These are phyloP conservation scores for Eustoma russellianum DNA, from an alignment of 257 asterid species.

Conservation along the genomic window DNA sequence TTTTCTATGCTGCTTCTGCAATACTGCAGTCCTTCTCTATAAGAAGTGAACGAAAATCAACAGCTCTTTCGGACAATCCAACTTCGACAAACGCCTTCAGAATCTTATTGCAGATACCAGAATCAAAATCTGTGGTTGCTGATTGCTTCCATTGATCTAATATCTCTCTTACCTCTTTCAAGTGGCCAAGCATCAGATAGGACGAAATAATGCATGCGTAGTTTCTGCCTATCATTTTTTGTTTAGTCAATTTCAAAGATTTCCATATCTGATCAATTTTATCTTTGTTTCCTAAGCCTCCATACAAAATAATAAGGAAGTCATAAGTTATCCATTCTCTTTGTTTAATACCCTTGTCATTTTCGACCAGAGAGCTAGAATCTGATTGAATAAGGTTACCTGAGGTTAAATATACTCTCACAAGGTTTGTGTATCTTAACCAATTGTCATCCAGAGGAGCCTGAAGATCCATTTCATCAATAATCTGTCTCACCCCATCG, in stretches of 20 bases:
- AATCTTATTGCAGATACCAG: constrained; percentile 43
- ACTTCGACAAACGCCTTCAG: constrained; percentile 39
- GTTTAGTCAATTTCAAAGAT: constrained; percentile 59
- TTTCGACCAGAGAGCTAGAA: constrained; percentile 45
- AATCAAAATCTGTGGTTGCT: constrained; percentile 43
- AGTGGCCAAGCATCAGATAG: constrained; percentile 67
- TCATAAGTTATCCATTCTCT: constrained; percentile 82
- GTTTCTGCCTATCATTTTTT: constrained; percentile 66
- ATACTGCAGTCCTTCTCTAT: constrained; percentile 36
- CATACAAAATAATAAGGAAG: constrained; percentile 63
- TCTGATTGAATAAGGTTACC: constrained; percentile 46
- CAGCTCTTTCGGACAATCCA: constrained; percentile 45
- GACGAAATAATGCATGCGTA: constrained; percentile 55
- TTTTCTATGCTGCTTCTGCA: constrained; percentile 17
- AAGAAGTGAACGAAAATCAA: constrained; percentile 32
- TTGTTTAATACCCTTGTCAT: constrained; percentile 56
- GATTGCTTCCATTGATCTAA: constrained; percentile 83
- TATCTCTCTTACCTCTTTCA: constrained; percentile 58
- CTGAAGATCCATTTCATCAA: constrained; percentile 45
- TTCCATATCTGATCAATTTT: constrained; percentile 77
- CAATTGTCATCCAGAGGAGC: constrained; percentile 47
- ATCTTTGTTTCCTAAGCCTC: constrained; percentile 67
- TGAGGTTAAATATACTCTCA: constrained; percentile 45
- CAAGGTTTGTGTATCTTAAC: constrained; percentile 63
- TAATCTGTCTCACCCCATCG: constrained; percentile 54